Percentiles rank a stretch among this genome's conserved stretches.
These are phyloP conservation scores for Dimargaris xerosporica DNA, from an alignment of 192 early-diverging fungal species.

Conservation along the genomic window DNA sequence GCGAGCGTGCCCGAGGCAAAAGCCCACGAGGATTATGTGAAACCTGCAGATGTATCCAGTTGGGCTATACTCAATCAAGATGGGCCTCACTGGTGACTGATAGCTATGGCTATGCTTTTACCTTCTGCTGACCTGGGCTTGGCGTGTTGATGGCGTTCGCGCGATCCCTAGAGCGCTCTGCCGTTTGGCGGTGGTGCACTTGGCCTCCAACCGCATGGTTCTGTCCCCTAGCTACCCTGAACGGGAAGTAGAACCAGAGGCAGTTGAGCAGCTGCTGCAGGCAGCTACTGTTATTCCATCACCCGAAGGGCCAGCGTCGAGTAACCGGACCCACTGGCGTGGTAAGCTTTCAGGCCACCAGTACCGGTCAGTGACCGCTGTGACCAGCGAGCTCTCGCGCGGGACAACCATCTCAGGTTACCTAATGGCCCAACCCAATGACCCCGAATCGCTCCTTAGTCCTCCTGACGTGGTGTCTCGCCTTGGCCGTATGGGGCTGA, in stretches of 20 bases:
- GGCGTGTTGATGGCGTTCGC: not conserved
- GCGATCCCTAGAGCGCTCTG: slow-evolving; percentile 22
- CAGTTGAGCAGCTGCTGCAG: slow-evolving; percentile 18
- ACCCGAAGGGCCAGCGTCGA: slow-evolving; percentile 23
- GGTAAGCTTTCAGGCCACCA: not conserved
- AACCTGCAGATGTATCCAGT: not conserved
- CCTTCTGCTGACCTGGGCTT: not conserved
- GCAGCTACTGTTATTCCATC: slow-evolving; percentile 13
- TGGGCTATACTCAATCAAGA: too few relatives aligned
- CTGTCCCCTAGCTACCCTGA: slow-evolving; percentile 43
- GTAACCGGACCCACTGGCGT: not conserved
- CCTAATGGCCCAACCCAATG: slow-evolving; percentile 17
- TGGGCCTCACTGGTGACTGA: not conserved
- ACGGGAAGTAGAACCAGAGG: slow-evolving; percentile 46
- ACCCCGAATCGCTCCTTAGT: slow-evolving; percentile 45
- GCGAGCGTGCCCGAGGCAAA: not conserved
- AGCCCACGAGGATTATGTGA: not conserved
- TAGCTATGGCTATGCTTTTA: not conserved
- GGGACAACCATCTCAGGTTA: not conserved
- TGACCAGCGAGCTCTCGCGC: not conserved
- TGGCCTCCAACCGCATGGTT: slow-evolving; percentile 38
- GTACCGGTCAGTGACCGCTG: slow-evolving; percentile 1
- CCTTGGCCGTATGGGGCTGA: slow-evolving; percentile 31
- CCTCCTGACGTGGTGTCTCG: slow-evolving; percentile 52
- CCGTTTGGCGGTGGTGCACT: slow-evolving; percentile 31